phyloP scores from a whole-genome alignment of 2,329 filamentous ascomycete genomes.

The Tolypocladium nubicola region DNA sequence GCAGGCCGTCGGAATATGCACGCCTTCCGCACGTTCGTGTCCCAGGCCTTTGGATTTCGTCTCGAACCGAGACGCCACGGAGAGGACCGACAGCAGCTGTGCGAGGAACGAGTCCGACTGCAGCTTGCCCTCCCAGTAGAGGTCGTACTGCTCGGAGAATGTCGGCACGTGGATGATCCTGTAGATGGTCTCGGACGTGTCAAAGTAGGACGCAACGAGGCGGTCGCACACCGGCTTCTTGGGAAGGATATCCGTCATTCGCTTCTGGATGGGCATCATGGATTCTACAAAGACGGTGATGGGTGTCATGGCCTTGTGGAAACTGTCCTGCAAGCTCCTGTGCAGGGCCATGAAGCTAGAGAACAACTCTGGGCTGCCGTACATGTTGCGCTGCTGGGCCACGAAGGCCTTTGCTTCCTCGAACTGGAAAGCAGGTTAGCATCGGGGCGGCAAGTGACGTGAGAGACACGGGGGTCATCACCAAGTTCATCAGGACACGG shows the following conservation, averaged over 20 bases:
- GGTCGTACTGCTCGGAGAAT: conserved; percentile 38
- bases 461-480: conserved; percentile 16
- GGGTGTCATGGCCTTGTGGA: conserved; percentile 34
- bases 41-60: conserved; percentile 38
- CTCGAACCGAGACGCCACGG: conserved; percentile 42
- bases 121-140: conserved; percentile 38
- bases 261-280: conserved; percentile 45
- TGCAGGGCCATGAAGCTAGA: conserved; percentile 30
- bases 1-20: conserved; percentile 47
- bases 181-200: conserved; percentile 40
- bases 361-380: conserved; percentile 7
- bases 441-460: too few relatives aligned
- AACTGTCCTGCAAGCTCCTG: conserved; percentile 33
- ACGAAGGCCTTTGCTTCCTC: conserved; percentile 43
- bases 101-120: conserved; percentile 41
- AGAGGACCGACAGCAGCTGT: conserved; percentile 40
- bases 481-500: conserved; percentile 42
- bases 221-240: conserved; percentile 39
- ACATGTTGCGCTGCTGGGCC: conserved; percentile 27
- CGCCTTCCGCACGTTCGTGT: conserved; percentile 40
- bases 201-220: conserved; percentile 37
- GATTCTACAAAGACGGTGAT: conserved; percentile 48
- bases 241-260: conserved; percentile 46
- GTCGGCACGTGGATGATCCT: conserved; percentile 41
- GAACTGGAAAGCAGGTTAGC: conserved; percentile 26